These are phyloP conservation scores for Fistulinella cinereoalba DNA, from an alignment of 1,284 basidiomycete genomes.

Conservation along the genomic window DNA sequence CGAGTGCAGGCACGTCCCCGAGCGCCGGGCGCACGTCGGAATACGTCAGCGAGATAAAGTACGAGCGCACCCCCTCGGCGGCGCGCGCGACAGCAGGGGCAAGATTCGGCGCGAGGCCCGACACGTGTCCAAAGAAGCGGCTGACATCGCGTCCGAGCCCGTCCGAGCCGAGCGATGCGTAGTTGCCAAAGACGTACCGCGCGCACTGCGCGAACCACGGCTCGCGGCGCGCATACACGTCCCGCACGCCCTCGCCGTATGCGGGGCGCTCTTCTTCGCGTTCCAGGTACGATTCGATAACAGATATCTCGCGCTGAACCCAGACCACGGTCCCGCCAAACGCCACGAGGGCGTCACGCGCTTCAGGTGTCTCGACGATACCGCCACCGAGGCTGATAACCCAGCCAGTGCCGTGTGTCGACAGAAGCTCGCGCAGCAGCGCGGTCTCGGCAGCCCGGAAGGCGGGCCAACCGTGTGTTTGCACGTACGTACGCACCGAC, in stretches of 20 bases:
- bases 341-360: slow-evolving; percentile 66
- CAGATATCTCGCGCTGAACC: slow-evolving; percentile 66
- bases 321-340: slow-evolving; percentile 73
- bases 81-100: slow-evolving; percentile 49
- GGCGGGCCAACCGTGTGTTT: slow-evolving; percentile 70
- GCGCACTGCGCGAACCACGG: slow-evolving; percentile 90
- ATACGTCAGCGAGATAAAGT: slow-evolving; percentile 92
- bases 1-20: slow-evolving; percentile 67
- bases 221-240: slow-evolving; percentile 80
- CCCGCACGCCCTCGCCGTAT: slow-evolving; percentile 81
- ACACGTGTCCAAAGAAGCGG: slow-evolving; percentile 89
- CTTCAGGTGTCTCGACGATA: slow-evolving; percentile 83
- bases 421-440: slow-evolving; percentile 61
- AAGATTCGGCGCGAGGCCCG: slow-evolving; percentile 70
- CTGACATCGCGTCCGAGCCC: slow-evolving; percentile 41
- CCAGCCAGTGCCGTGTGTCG: slow-evolving; percentile 56
- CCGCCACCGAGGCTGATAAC: slow-evolving; percentile 95
- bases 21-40: slow-evolving; percentile 80
- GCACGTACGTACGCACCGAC: slow-evolving; percentile 77
- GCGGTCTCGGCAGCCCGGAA: slow-evolving; percentile 68
- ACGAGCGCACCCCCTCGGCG: slow-evolving; percentile 61
- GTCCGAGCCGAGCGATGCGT: slow-evolving; percentile 46
- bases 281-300: slow-evolving; percentile 76
- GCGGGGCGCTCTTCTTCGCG: slow-evolving; percentile 78
- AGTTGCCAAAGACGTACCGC: slow-evolving; percentile 84